phyloP scores from a whole-genome alignment of 202 grass and related monocot species.

The Panicum hallii region DNA sequence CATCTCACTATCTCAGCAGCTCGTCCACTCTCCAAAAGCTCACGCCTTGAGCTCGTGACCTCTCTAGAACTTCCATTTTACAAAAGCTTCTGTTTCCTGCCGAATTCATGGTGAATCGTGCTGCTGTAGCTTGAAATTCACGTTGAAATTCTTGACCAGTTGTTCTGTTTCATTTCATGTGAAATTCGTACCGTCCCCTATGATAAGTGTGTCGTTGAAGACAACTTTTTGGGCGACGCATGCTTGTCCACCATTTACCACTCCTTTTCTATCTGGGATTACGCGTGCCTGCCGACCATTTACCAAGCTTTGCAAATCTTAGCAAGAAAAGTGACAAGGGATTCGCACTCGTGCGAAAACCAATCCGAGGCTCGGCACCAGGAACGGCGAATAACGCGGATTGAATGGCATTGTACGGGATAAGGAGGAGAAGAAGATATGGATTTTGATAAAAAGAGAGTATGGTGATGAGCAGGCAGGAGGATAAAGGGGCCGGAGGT shows the following conservation, averaged over 20 bases:
- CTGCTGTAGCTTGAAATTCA: not conserved
- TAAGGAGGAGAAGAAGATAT: conserved; percentile 32
- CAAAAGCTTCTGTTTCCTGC: not conserved
- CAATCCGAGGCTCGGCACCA: not conserved
- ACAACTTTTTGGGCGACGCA: not conserved
- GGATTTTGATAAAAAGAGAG: conserved; percentile 26
- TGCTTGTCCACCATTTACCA: conserved; percentile 21
- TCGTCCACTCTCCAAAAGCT: conserved; percentile 15
- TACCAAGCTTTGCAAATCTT: conserved; percentile 21
- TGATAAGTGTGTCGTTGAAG: not conserved
- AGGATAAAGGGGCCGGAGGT: conserved; percentile 18
- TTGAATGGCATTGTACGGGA: conserved; percentile 34
- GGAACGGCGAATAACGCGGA: conserved; percentile 4
- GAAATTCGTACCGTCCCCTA: not conserved
- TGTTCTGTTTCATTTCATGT: not conserved
- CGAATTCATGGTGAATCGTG: not conserved
- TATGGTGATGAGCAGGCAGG: conserved; percentile 8
- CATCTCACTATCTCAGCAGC: conserved; percentile 11
- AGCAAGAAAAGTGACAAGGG: conserved; percentile 2
- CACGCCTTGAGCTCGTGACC: conserved; percentile 8
- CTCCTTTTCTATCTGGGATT: conserved; percentile 6
- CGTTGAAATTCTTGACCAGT: not conserved
- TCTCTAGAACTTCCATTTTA: conserved; percentile 9
- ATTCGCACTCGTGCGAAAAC: not conserved
- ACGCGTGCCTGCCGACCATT: conserved; percentile 24